phyloP scores from a whole-genome alignment of 768 basidiomycete species.

The Naganishia friedmannii region DNA sequence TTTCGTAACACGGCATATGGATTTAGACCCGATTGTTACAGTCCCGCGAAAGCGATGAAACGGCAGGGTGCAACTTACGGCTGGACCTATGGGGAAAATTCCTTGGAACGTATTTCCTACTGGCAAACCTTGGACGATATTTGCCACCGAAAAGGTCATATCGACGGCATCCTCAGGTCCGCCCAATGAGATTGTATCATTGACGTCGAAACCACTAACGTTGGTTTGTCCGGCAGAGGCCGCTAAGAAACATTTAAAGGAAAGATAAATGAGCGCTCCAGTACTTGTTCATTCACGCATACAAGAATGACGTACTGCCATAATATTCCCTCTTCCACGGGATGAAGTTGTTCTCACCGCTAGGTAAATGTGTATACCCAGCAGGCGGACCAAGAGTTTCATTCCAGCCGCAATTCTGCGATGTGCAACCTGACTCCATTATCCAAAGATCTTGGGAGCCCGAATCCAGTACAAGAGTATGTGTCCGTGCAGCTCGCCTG shows the following conservation, averaged over 20 bases:
- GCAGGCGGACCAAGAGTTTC: too few relatives aligned
- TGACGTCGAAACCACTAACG: background rate
- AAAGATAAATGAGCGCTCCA: background rate
- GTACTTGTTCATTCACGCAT: too few relatives aligned
- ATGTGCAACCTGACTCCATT: background rate
- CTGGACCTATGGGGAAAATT: conserved; percentile 4
- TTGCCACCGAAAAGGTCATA: conserved; percentile 5
- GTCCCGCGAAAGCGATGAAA: background rate
- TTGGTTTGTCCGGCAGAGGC: too few relatives aligned
- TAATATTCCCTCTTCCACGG: background rate
- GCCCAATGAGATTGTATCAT: background rate
- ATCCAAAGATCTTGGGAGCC: conserved; percentile 10
- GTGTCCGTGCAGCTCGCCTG: background rate
- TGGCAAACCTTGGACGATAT: background rate
- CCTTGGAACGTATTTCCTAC: background rate
- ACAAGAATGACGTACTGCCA: background rate
- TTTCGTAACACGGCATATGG: background rate
- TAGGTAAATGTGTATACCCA: background rate
- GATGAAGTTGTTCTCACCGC: background rate
- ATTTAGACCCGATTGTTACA: background rate
- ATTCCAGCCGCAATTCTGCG: background rate
- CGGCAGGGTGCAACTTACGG: background rate
- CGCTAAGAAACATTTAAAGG: background rate
- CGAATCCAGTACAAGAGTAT: conserved; percentile 3
- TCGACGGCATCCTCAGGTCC: background rate